Base-by-base conservation (phyloP, 192 early-diverging fungal genomes). In the Dimargaris xerosporica region DNA sequence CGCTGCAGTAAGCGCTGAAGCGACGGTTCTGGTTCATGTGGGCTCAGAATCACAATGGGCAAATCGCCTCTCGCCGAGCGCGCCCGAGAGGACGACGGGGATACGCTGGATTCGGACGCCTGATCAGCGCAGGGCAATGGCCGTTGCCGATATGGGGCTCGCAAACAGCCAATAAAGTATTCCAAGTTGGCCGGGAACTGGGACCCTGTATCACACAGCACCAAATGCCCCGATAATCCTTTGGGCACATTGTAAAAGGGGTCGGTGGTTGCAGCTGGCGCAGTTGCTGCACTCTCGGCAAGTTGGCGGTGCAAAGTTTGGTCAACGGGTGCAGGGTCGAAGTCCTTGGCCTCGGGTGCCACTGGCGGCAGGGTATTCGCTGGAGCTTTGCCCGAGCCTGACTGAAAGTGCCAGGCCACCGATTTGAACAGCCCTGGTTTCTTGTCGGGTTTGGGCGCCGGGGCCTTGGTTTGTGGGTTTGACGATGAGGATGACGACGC, bases 121-220 rank as follows among this genome's bases (percentile, higher is more conserved):
- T 64, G 66, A 26, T 66, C 64, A 28, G 1, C 45, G 43, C 0
- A 62, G 54, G 19, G 69, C 63, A 53, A 73, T 66, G 23, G 67
- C 64, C 15, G 74, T 71, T 43, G 82, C 73, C 31, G 78, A 76
- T 19, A 29, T n/a, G 56, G 56, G 56, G 76, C 77, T 29, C 86
- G 81, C 63, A 84, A 69, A 23, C 84, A 78, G 44, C 75, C 80
- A 58, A 88, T 64, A 62, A 88, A 77, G 68, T 80, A 83, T 16
- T 80, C 70, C n/a, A 86, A 69, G 68, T 85, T 86, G 47, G 66
- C 60, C 0, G 82, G 84, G 67, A 87, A 88, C 51, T 72, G 69
- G 44, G 21, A 45, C 50, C 75, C 76, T 15, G 82, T 76, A 28
- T 77, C 73, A 65, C 85, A 85, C 41, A 84, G 71, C 5, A 87